These are phyloP conservation scores for Colletotrichum sp. DNA, from an alignment of 2,329 filamentous ascomycete species.

Conservation along the genomic window DNA sequence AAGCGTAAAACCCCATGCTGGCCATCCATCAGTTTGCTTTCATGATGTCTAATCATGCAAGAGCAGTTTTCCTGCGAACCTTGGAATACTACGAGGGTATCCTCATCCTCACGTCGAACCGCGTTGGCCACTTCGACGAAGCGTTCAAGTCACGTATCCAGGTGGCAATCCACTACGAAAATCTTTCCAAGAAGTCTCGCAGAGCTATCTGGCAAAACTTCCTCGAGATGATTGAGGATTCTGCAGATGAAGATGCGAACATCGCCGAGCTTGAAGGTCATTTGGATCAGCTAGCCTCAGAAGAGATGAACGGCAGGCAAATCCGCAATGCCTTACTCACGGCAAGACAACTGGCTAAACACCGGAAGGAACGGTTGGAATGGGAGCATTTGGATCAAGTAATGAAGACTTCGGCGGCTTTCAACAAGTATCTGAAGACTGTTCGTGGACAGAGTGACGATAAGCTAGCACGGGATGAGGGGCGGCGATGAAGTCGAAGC, in stretches of 20 bases:
- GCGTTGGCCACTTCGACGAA: background rate
- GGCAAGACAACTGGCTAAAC: accelerated
- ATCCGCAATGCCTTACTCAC: accelerated
- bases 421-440: background rate
- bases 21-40: too few species aligned
- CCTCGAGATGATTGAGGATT: accelerated
- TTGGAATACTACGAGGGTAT: background rate
- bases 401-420: background rate
- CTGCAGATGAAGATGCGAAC: background rate
- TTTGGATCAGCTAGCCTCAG: accelerated
- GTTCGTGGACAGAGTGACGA: background rate
- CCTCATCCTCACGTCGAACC: accelerated
- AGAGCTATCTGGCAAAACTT: background rate
- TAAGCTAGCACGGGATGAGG: accelerated
- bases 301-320: background rate
- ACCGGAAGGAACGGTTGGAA: accelerated
- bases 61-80: accelerated
- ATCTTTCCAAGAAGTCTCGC: accelerated
- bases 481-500: background rate
- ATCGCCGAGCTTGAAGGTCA: background rate
- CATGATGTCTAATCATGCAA: too few species aligned
- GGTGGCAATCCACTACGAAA: background rate
- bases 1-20: too few species aligned
- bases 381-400: background rate
- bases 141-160: background rate